Percentiles rank a stretch among this genome's conserved stretches.
phyloP scores from a whole-genome alignment of 169 alveolate genomes.

The Plasmodium sp. region DNA sequence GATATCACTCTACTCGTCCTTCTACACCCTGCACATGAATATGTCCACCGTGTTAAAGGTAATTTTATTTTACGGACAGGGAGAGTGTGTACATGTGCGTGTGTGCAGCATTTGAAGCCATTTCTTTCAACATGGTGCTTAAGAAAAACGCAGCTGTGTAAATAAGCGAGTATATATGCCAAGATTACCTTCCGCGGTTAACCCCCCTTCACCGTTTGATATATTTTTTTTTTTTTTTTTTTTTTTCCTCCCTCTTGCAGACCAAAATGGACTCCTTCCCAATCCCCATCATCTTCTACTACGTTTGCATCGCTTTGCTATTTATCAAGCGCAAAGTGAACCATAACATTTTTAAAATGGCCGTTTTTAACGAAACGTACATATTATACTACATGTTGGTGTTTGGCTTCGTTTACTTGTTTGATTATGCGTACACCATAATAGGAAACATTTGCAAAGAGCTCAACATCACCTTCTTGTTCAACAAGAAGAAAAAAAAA shows the following conservation, averaged over 20 bases:
- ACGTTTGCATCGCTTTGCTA: background rate
- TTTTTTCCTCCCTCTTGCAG: conserved; percentile 8
- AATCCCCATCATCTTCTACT: conserved; percentile 33
- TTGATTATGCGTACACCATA: conserved; percentile 58
- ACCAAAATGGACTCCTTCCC: conserved; percentile 53
- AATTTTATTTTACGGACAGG: background rate
- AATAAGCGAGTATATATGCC: background rate
- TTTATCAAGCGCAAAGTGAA: conserved; percentile 19
- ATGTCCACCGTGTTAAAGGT: conserved; percentile 59
- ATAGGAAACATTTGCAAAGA: conserved; percentile 52
- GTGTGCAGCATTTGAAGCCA: background rate
- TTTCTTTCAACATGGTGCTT: background rate
- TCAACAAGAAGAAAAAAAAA: conserved; percentile 35
- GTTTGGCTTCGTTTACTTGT: conserved; percentile 20
- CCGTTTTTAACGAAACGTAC: conserved; percentile 10
- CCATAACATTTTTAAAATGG: conserved; percentile 2
- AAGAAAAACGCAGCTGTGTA: background rate
- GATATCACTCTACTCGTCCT: conserved; percentile 22
- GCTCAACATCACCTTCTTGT: conserved; percentile 34
- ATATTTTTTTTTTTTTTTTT: background rate
- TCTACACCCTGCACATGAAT: conserved; percentile 52
- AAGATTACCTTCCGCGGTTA: background rate
- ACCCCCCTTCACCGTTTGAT: background rate
- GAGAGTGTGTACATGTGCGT: background rate
- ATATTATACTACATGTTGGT: conserved; percentile 39